Conservation (phyloP, 805 yeast species). For the Starmerella davenportii region DNA sequence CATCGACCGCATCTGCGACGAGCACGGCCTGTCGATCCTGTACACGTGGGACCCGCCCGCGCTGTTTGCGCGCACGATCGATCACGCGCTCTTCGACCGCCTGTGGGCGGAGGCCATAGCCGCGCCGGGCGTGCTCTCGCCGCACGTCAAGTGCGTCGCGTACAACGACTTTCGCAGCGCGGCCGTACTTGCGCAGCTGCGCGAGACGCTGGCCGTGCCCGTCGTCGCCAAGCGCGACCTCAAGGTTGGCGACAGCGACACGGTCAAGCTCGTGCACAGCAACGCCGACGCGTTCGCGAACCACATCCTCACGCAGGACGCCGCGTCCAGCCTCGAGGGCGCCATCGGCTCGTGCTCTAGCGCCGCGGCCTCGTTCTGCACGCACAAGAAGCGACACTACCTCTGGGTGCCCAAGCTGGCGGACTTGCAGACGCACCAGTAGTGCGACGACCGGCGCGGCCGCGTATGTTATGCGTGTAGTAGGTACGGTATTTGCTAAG, state of each 20-base stretch:
- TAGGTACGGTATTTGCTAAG: no score
- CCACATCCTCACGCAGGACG: slow-evolving; percentile 13
- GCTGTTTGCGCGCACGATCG: slow-evolving; percentile 11
- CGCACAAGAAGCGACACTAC: slow-evolving; percentile 1
- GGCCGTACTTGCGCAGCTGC: slow-evolving; percentile 4
- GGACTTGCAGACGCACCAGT: no score
- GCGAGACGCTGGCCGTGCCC: neutral
- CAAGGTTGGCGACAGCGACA: neutral
- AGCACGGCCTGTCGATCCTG: slow-evolving; percentile 1
- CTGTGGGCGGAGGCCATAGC: slow-evolving; percentile 10
- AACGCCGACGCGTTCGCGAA: slow-evolving; percentile 16
- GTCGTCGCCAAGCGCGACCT: slow-evolving; percentile 3
- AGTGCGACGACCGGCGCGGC: no score
- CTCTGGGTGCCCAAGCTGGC: neutral
- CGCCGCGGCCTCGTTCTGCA: slow-evolving; percentile 12
- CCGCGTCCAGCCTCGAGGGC: slow-evolving; percentile 13
- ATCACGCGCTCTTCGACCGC: slow-evolving; percentile 8
- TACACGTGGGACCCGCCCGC: slow-evolving; percentile 18
- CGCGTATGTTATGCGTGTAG: no score
- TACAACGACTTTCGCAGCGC: slow-evolving; percentile 14
- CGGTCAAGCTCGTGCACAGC: slow-evolving; percentile 12
- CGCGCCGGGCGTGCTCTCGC: slow-evolving; percentile 4
- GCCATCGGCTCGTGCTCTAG: slow-evolving; percentile 14
- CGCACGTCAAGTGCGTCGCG: slow-evolving; percentile 5
- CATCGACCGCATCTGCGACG: slow-evolving; percentile 1